Base-by-base conservation (phyloP, 495 filamentous ascomycete species). In the Massariosphaeria phaeospora region DNA sequence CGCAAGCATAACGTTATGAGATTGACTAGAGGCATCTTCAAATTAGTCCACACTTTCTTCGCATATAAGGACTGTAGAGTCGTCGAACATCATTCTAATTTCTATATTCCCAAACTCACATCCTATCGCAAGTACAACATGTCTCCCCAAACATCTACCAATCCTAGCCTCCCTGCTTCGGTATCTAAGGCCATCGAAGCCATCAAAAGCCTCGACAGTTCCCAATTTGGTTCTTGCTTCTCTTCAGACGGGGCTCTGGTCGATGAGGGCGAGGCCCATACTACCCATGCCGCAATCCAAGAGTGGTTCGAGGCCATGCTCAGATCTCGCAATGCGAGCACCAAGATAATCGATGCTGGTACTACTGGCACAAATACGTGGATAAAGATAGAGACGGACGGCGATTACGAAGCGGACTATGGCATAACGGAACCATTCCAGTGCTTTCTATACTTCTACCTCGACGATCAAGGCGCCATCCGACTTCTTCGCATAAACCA, bases 341-440 rank as follows among this genome's bases (percentile, higher is more conserved):
- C 52, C 15, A 36, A 44, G 13, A 21, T 51, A 8, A 9, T 31
- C 17, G 46, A 31, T 8, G 6, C 31, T 3, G 40, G 46, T 9
- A 9, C 29, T 31, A 18, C 35, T 2, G 35, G 20, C 2, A 25
- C 24, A 6, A 35, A 44, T 13, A 39, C 29, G 20, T 58, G 55
- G 46, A 12, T 58, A 25, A 36, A 58, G 33, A 29, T 64, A 15
- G 57, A 58, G 9, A 43, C 64, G 33, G 51, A 57, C 13, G 54
- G 59, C 17, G 35, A 58, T 23, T 58, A 44, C 46, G 36, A 44
- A 34, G 31, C 36, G 30, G 45, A 41, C 20, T 66, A 54, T 47
- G 57, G 61, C 48, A 61, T 67, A n/a, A 58, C 55, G 17, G 49
- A 57, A 15, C 53, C 60, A 27, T 54, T 66, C 43, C 46, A 53